Percentiles rank a stretch among this genome's conserved stretches.
Evolutionary conservation across 2,329 filamentous ascomycete genomes (phyloP).

Genomic region (Cladosporium cucumerinum): DNA sequence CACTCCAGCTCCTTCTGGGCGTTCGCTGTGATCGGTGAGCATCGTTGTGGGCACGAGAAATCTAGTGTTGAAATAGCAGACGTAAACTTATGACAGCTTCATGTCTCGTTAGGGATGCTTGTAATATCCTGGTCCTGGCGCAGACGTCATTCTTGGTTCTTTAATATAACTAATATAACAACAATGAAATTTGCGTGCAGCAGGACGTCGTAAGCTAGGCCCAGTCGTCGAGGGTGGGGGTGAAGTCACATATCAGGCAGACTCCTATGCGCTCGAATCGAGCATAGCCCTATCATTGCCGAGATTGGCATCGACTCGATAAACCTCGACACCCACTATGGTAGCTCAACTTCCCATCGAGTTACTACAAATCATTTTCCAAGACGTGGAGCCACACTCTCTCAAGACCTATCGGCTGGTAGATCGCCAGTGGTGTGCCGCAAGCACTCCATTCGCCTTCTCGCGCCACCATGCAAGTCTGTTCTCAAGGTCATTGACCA

Average conservation of each 20-base stretch:
- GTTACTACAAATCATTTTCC: conserved; percentile 27
- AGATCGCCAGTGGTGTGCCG: conserved; percentile 19
- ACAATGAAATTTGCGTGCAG: background rate
- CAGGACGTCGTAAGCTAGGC: background rate
- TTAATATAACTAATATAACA: background rate
- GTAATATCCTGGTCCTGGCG: background rate
- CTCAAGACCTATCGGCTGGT: conserved; percentile 26
- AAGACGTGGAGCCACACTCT: conserved; percentile 22
- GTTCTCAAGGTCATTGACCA: conserved; percentile 24
- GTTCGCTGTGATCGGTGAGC: background rate
- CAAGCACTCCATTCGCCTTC: conserved; percentile 26
- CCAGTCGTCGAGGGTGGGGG: background rate
- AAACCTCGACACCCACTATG: background rate
- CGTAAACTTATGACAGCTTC: background rate
- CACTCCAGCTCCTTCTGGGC: background rate
- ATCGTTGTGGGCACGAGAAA: background rate
- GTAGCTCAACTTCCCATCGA: conserved; percentile 25
- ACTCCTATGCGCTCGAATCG: background rate
- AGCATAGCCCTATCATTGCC: background rate
- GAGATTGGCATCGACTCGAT: background rate
- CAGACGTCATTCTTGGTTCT: background rate
- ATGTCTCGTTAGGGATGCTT: background rate
- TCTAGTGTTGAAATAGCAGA: background rate
- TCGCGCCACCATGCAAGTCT: conserved; percentile 26
- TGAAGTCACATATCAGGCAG: background rate